Conservation (phyloP, 1,139 yeast species). For the Candida sp. region DNA sequence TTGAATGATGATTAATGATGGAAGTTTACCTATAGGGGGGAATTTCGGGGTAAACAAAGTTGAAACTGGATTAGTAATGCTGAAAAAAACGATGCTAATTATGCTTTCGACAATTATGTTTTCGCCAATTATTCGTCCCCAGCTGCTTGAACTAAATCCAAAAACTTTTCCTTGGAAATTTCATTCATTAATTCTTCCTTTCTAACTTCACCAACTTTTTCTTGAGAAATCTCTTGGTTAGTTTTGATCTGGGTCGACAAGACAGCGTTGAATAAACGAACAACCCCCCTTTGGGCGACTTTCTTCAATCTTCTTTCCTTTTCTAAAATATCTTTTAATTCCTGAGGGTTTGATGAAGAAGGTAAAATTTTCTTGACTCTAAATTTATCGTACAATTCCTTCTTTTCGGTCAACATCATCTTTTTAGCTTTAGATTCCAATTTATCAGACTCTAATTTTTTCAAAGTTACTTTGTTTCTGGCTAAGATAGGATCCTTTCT, state of each 20-base stretch:
- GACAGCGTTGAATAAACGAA: slow-evolving; percentile 86
- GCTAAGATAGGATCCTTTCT: slow-evolving; percentile 89
- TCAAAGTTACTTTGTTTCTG: slow-evolving; percentile 64
- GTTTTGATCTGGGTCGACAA: slow-evolving; percentile 77
- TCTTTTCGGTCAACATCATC: slow-evolving; percentile 69
- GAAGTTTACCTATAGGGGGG: no score
- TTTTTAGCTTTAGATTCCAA: slow-evolving; percentile 82
- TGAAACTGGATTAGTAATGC: no score
- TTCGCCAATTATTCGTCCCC: slow-evolving; percentile 34
- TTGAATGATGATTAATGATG: no score
- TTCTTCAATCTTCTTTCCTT: slow-evolving; percentile 73
- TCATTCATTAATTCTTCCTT: slow-evolving; percentile 70
- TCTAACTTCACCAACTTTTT: slow-evolving; percentile 34
- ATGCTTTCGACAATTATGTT: no score
- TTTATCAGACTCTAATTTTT: slow-evolving; percentile 76
- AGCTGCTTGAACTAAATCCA: slow-evolving; percentile 86
- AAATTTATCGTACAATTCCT: slow-evolving; percentile 60
- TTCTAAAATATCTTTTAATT: slow-evolving; percentile 57
- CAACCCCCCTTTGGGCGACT: slow-evolving; percentile 92
- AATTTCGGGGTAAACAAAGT: no score
- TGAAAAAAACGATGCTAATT: no score
- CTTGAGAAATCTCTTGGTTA: slow-evolving; percentile 34
- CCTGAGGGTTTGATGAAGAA: slow-evolving; percentile 45
- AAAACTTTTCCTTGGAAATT: slow-evolving; percentile 83
- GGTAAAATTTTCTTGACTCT: slow-evolving; percentile 71